A percentile compares a stretch with the other conserved stretches of the same genome.
Conservation (phyloP, 2,329 filamentous ascomycete genomes). For the Penicillium olsonii region DNA sequence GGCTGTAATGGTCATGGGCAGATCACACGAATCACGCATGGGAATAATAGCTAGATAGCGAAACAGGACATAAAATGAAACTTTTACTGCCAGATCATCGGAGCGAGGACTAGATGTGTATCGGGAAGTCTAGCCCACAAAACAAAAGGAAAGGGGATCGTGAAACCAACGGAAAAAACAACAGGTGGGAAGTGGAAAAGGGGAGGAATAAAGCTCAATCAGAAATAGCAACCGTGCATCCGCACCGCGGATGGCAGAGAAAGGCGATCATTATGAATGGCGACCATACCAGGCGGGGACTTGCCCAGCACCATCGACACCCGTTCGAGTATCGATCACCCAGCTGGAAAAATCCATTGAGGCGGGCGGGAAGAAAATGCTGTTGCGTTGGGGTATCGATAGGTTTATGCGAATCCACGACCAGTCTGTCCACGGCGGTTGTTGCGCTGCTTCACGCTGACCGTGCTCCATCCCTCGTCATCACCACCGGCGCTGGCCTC, state of each 20-base stretch:
- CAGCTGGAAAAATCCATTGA: constrained; percentile 12
- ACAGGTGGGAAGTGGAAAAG: constrained; percentile 10
- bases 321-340: constrained; percentile 9
- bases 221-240: constrained; percentile 11
- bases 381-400: constrained; percentile 35
- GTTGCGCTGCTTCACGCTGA: constrained; percentile 46
- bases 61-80: constrained; percentile 30
- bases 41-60: constrained; percentile 35
- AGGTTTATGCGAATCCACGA: constrained; percentile 43
- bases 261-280: constrained; percentile 8
- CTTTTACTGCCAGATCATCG: constrained; percentile 41
- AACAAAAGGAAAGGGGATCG: constrained; percentile 29
- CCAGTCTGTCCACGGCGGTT: constrained; percentile 45
- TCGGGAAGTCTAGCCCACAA: constrained; percentile 31
- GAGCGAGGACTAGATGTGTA: constrained; percentile 36
- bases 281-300: not conserved
- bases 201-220: constrained; percentile 12
- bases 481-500: constrained; percentile 35
- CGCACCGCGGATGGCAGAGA: not conserved
- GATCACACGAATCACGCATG: constrained; percentile 37
- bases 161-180: constrained; percentile 28
- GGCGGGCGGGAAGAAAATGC: constrained; percentile 8
- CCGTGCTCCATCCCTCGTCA: constrained; percentile 53
- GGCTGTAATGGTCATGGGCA: constrained; percentile 38
- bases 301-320: not conserved